Conservation (phyloP, 2,329 filamentous ascomycete species). For the Xylariales sp. region DNA sequence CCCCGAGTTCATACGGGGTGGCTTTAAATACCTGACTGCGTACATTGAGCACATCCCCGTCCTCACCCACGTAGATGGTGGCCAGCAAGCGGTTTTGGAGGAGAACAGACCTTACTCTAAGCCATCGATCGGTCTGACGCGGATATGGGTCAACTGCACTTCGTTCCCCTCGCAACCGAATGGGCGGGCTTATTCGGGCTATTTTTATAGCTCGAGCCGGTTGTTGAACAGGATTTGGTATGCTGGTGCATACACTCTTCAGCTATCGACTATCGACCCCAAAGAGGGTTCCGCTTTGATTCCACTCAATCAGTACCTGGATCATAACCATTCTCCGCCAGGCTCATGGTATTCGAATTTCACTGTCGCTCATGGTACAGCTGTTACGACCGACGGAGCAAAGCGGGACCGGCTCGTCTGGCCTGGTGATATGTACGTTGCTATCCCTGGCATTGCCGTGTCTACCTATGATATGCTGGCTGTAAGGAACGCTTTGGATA, state of each 20-base stretch:
- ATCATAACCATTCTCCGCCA: constrained; percentile 13
- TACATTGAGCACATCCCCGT: constrained; percentile 22
- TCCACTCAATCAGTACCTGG: constrained; percentile 11
- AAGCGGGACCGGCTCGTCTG: constrained; percentile 57
- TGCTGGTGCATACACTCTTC: constrained; percentile 41
- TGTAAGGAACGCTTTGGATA: constrained; percentile 44
- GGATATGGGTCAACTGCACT: constrained; percentile 35
- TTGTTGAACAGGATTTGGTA: constrained; percentile 52
- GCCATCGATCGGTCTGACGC: constrained; percentile 26
- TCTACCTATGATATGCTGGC: constrained; percentile 49
- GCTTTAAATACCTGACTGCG: constrained; percentile 35
- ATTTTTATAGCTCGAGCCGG: constrained; percentile 44
- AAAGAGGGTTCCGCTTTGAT: constrained; percentile 15
- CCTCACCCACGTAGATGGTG: neutral
- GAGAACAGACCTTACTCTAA: constrained; percentile 15
- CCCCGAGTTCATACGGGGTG: constrained; percentile 29
- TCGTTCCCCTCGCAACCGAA: constrained; percentile 39
- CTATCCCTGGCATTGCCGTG: constrained; percentile 48
- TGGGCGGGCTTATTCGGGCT: constrained; percentile 42
- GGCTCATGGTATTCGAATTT: constrained; percentile 28
- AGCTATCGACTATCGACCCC: constrained; percentile 25
- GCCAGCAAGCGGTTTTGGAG: neutral
- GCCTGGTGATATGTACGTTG: constrained; percentile 58
- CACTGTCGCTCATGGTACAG: constrained; percentile 25
- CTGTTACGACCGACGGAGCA: constrained; percentile 45